Base-by-base conservation (phyloP, 768 basidiomycete species). In the Hypholoma sublateritium region DNA sequence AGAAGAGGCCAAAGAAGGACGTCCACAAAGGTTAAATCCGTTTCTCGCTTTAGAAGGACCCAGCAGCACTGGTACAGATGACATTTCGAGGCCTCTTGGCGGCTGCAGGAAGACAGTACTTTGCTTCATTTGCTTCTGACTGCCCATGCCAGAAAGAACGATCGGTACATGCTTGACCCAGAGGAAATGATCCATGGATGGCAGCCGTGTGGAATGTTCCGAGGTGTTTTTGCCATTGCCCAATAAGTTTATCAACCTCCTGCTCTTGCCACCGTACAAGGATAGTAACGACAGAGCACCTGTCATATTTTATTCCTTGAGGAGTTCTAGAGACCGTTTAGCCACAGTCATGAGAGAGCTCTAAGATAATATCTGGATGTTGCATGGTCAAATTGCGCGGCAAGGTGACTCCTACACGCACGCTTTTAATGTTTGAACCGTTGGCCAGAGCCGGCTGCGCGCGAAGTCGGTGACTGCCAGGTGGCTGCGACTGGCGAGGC, bases 161-260 rank as follows among this genome's bases (percentile, higher is more conserved):
- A 45, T 45, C 53, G 43, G 53, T 21, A 53, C 28, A 53, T 34
- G 13, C 13, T 34, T 53, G 32, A 53, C 53, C 53, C 53, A 53
- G 42, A 53, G 53, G 34, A 41, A 34, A 44, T 53, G 43, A 46
- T 36, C 9, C 11, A 44, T 24, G 17, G 51, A 47, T 28, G 25
- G 14, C 16, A 32, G 22, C 25, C 41, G 28, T 19, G 16, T 11
- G 22, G 16, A 25, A 32, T 44, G 42, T 41, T 53, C 42, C 53
- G 53, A 44, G 53, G 42, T 53, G 32, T 45, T 44, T 53, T 35
- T 35, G 53, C 43, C 28, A 53, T 53, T 53, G 17, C 43, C 43
- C 34, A 44, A 35, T 53, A 53, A 53, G 43, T 36, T 44, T 53
- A 53, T n/a, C 14, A 13, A 25, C 8, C 3, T 47, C 16, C 25